Evolutionary conservation across 768 basidiomycete species (phyloP).

Genomic region (Russula emetica): DNA sequence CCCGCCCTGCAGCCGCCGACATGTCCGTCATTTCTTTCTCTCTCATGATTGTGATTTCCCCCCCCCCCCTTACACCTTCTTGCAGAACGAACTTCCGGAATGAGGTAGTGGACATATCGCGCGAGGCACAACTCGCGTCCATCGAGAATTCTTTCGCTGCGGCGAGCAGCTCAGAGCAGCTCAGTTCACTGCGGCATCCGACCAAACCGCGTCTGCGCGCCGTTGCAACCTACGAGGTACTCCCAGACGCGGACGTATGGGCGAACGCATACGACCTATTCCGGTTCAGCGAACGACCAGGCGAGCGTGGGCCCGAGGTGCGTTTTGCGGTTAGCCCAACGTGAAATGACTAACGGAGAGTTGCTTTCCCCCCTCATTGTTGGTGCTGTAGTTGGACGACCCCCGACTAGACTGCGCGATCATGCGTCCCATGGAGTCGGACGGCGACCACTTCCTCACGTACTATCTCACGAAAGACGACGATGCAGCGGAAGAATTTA

Average conservation of each 20-base stretch:
- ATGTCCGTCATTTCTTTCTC: conserved; percentile 43
- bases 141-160: conserved; percentile 75
- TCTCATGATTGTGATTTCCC: too few species aligned
- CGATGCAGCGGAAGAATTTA: conserved; percentile 62
- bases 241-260: conserved; percentile 85
- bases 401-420: conserved; percentile 82
- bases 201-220: conserved; percentile 73
- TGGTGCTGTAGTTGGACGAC: conserved; percentile 54
- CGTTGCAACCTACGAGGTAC: conserved; percentile 74
- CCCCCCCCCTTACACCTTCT: background rate
- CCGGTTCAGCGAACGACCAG: conserved; percentile 79
- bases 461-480: conserved; percentile 81
- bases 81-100: conserved; percentile 43
- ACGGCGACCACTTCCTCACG: conserved; percentile 82
- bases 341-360: background rate
- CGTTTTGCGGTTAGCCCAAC: conserved; percentile 28
- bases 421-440: conserved; percentile 81
- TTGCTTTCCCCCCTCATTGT: background rate
- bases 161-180: conserved; percentile 55
- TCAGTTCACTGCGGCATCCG: conserved; percentile 64
- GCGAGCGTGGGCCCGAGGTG: conserved; percentile 70
- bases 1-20: conserved; percentile 43
- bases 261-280: conserved; percentile 86
- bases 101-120: conserved; percentile 62
- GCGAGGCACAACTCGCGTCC: conserved; percentile 66